Evolutionary conservation across 371 early-diverging fungal genomes (phyloP).

Genomic region (Sporodiniella umbellata): DNA sequence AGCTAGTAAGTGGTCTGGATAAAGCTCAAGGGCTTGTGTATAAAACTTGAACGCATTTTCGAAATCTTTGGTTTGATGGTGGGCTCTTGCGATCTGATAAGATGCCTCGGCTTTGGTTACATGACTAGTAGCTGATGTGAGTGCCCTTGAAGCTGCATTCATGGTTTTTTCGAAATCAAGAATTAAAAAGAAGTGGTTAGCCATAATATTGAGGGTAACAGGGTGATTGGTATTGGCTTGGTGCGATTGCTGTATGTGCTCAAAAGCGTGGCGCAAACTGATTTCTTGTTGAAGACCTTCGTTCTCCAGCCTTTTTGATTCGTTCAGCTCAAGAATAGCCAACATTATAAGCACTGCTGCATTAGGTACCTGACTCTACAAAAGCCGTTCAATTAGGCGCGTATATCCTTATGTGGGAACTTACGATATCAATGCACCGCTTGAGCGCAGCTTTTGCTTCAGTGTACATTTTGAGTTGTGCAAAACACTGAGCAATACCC

Average conservation of each 20-base stretch:
- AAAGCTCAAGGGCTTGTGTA: slow-evolving; percentile 61
- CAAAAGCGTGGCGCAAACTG: slow-evolving; percentile 36
- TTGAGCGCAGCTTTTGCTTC: slow-evolving; percentile 73
- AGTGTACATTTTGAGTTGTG: slow-evolving; percentile 64
- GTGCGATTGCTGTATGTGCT: slow-evolving; percentile 52
- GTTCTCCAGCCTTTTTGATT: slow-evolving; percentile 42
- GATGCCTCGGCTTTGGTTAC: slow-evolving; percentile 58
- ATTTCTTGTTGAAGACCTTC: slow-evolving; percentile 35
- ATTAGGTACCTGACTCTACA: slow-evolving; percentile 33
- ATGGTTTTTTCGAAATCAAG: slow-evolving; percentile 51
- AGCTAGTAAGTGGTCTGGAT: slow-evolving; percentile 66
- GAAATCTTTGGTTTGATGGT: slow-evolving; percentile 59
- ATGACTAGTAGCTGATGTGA: slow-evolving; percentile 43
- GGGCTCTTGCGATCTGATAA: slow-evolving; percentile 57
- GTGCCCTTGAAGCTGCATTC: slow-evolving; percentile 44
- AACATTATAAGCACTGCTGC: slow-evolving; percentile 67
- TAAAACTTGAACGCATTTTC: slow-evolving; percentile 73
- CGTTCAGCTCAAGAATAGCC: slow-evolving; percentile 78
- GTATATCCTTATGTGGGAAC: too few relatives aligned
- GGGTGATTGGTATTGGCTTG: slow-evolving; percentile 46
- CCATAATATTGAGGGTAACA: slow-evolving; percentile 51
- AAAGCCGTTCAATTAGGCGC: too few relatives aligned
- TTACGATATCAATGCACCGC: slow-evolving; percentile 65
- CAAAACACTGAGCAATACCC: slow-evolving; percentile 87
- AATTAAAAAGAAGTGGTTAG: slow-evolving; percentile 55